A percentile compares a stretch with the other conserved stretches of the same genome.
Evolutionary conservation across 495 filamentous ascomycete species (phyloP).

Genomic region (Aspergillus sclerotioniger): DNA sequence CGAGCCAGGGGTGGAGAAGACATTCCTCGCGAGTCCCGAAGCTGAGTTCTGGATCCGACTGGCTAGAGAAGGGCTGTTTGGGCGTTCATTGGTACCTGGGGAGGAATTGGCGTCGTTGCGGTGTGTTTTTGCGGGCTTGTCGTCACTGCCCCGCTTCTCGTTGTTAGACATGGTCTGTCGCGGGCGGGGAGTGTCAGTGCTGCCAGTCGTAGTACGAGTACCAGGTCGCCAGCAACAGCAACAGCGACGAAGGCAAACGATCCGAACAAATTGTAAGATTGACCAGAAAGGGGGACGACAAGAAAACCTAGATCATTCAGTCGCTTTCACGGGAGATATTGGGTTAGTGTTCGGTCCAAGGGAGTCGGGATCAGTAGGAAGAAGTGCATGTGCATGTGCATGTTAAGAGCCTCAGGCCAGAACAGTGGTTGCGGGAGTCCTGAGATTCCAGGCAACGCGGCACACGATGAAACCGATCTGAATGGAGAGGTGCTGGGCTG

Average conservation of each 20-base stretch:
- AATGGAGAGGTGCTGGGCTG: not conserved
- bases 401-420: conserved; percentile 17
- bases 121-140: conserved; percentile 13
- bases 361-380: conserved; percentile 15
- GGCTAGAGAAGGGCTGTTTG: conserved; percentile 27
- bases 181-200: conserved; percentile 8
- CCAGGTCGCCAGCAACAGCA: not conserved
- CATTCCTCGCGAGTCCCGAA: conserved; percentile 32
- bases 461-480: not conserved
- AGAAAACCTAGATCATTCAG: not conserved
- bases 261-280: not conserved
- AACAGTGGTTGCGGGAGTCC: not conserved
- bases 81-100: conserved; percentile 7
- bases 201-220: not conserved
- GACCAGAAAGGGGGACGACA: not conserved
- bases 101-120: conserved; percentile 7
- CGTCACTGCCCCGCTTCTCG: conserved; percentile 26
- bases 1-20: conserved; percentile 22
- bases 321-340: not conserved
- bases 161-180: conserved; percentile 16
- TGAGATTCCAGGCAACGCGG: not conserved
- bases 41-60: conserved; percentile 42
- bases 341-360: conserved; percentile 19
- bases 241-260: not conserved
- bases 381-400: conserved; percentile 19